These are phyloP conservation scores for Wickerhamomyces queroliae DNA, from an alignment of 805 yeast genomes.

Conservation along the genomic window DNA sequence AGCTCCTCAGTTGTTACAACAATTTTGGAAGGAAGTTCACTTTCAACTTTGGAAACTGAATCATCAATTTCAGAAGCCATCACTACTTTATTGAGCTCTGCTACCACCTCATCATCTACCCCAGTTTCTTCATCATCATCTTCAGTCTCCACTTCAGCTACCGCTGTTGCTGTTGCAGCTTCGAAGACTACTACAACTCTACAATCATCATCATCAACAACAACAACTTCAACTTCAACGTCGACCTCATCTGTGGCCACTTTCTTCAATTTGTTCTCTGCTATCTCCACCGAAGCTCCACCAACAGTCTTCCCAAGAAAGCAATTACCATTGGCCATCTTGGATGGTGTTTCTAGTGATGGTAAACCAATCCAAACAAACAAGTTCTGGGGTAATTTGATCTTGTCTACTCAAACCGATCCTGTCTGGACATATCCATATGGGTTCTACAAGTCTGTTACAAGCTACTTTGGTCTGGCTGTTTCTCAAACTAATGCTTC, in stretches of 20 bases:
- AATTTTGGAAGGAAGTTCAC: not conserved
- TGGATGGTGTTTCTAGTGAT: conserved; percentile 39
- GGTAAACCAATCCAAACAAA: conserved; percentile 57
- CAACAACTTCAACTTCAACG: conserved; percentile 24
- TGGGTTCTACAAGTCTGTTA: conserved; percentile 41
- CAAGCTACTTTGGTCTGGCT: conserved; percentile 49
- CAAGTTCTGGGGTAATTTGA: conserved; percentile 66
- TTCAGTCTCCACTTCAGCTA: not conserved
- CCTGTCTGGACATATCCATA: conserved; percentile 66
- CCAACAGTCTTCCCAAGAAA: conserved; percentile 40
- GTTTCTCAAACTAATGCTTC: conserved; percentile 47
- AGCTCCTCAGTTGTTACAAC: not conserved
- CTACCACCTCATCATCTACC: conserved; percentile 27
- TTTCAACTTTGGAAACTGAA: not conserved
- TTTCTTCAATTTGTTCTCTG: conserved; percentile 39
- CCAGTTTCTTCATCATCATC: conserved; percentile 8
- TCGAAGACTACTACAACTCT: conserved; percentile 24
- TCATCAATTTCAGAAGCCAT: not conserved
- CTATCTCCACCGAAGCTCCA: conserved; percentile 41
- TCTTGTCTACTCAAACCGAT: conserved; percentile 47
- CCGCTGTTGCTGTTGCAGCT: conserved; percentile 21
- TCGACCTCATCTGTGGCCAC: conserved; percentile 11
- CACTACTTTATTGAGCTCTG: too few species aligned
- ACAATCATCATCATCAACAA: conserved; percentile 25
- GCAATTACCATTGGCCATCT: conserved; percentile 38